Conservation (phyloP, 2,329 filamentous ascomycete genomes). For the Trichoderma simmonsii region DNA sequence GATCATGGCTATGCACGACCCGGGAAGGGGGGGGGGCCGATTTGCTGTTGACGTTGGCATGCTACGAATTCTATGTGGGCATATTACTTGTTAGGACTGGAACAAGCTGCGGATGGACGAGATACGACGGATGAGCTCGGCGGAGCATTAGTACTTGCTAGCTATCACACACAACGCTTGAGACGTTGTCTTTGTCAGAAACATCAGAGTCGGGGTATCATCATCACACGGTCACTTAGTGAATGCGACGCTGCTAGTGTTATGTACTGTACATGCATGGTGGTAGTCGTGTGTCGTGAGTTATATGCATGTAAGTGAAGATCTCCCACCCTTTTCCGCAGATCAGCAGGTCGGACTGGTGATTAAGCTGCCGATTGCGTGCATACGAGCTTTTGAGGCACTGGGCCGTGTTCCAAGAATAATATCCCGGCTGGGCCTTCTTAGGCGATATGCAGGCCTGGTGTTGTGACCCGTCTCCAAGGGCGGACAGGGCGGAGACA, state of each 20-base stretch:
- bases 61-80: not conserved
- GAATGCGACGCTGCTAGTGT: slow-evolving; percentile 2
- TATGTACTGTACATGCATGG: not conserved
- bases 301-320: not conserved
- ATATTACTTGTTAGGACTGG: not conserved
- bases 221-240: not conserved
- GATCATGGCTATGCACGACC: not conserved
- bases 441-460: slow-evolving; percentile 10
- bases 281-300: not conserved
- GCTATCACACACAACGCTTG: not conserved
- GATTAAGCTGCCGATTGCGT: not conserved
- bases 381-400: not conserved
- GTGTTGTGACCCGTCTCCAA: slow-evolving; percentile 14
- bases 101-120: not conserved
- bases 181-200: not conserved
- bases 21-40: not conserved
- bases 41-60: not conserved
- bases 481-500: not conserved
- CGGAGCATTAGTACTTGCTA: not conserved
- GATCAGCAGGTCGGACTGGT: slow-evolving; percentile 8
- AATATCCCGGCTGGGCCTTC: not conserved
- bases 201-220: not conserved
- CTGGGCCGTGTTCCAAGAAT: not conserved
- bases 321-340: not conserved
- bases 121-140: not conserved